Evolutionary conservation across 2,329 filamentous ascomycete species (phyloP).

Genomic region (Dendryphion nanum): DNA sequence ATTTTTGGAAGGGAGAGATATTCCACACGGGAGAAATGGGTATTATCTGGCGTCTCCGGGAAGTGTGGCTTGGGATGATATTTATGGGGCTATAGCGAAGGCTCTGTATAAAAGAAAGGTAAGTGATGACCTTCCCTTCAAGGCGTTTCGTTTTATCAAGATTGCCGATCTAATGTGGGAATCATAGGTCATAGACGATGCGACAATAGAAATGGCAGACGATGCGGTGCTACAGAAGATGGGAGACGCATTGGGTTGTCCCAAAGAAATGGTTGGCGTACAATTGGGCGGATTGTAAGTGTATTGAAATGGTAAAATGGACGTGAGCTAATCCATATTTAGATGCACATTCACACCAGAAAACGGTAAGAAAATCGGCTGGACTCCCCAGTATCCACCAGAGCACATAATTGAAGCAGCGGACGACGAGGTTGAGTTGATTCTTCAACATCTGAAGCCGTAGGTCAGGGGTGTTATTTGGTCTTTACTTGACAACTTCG

Average conservation of each 20-base stretch:
- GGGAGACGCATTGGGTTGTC: conserved; percentile 39
- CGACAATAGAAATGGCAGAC: conserved; percentile 37
- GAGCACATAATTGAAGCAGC: conserved; percentile 49
- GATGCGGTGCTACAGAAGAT: conserved; percentile 41
- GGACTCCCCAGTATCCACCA: conserved; percentile 44
- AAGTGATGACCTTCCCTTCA: too few species aligned
- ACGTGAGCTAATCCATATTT: conserved; percentile 4
- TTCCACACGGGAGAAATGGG: conserved; percentile 44
- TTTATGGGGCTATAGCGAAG: conserved; percentile 49
- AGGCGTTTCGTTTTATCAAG: too few species aligned
- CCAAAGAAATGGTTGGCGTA: conserved; percentile 39
- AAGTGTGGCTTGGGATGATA: conserved; percentile 50
- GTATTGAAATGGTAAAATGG: neutral
- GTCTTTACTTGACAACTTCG: too few species aligned
- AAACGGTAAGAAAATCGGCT: conserved; percentile 45
- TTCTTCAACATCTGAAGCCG: conserved; percentile 28
- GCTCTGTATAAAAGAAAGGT: conserved; percentile 36
- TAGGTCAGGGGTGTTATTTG: neutral
- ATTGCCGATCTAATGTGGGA: too few species aligned
- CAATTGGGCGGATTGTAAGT: conserved; percentile 47
- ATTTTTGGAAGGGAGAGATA: conserved; percentile 43
- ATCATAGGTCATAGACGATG: conserved; percentile 41
- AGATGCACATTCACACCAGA: conserved; percentile 47
- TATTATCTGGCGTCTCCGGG: conserved; percentile 54
- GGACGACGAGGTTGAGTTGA: conserved; percentile 48